Conservation (phyloP, 2,329 filamentous ascomycete species). For the Aspergillus awamori region DNA sequence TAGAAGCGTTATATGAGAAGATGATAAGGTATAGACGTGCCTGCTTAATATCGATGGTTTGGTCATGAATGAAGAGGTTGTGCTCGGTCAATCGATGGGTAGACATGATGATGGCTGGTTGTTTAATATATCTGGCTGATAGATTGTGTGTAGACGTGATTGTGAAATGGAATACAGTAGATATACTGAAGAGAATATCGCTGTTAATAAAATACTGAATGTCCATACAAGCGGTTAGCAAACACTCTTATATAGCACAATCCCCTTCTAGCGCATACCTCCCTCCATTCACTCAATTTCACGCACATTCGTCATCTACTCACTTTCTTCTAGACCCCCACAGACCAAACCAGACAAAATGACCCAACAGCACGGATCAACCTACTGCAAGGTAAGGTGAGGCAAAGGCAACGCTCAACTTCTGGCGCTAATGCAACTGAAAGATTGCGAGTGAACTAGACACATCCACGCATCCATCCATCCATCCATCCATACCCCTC, state of each 20-base stretch:
- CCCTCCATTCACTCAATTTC: background rate
- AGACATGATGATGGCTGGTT: background rate
- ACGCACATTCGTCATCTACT: no score
- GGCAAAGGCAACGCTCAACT: background rate
- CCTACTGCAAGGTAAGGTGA: no score
- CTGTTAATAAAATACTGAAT: no score
- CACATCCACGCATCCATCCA: background rate
- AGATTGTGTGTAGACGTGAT: no score
- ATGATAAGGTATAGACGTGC: background rate
- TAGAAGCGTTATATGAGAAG: background rate
- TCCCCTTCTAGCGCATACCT: no score
- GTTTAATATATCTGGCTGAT: no score
- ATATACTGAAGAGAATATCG: background rate
- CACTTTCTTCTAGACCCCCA: background rate
- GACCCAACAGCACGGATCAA: no score
- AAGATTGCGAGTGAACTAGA: background rate
- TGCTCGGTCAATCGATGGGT: slow-evolving; percentile 5
- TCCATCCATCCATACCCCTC: background rate
- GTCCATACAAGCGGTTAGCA: no score
- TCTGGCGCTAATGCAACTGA: background rate
- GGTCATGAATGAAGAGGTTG: slow-evolving; percentile 11
- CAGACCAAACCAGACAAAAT: background rate
- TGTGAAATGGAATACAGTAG: background rate
- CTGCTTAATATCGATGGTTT: background rate
- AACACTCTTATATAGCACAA: no score